phyloP scores from a whole-genome alignment of 1,284 basidiomycete genomes.

The Ceratobasidium sp. region DNA sequence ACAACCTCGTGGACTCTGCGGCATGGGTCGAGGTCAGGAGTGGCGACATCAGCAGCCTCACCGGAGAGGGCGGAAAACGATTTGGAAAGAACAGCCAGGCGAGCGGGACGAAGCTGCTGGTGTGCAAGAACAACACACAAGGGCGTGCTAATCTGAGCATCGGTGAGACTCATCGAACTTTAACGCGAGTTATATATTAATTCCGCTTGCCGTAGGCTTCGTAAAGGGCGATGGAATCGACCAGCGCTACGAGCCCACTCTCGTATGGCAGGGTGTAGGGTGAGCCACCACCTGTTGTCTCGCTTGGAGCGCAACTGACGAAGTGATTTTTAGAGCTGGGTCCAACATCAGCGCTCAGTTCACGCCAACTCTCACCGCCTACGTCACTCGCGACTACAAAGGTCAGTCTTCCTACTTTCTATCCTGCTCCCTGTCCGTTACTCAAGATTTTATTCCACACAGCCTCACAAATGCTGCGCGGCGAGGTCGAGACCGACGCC shows the following conservation, averaged over 20 bases:
- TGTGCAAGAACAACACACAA: conserved; percentile 26
- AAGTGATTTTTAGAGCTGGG: conserved; percentile 13
- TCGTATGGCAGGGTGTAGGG: conserved; percentile 30
- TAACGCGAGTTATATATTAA: not conserved
- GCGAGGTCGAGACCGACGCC: conserved; percentile 22
- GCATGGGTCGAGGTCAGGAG: not conserved
- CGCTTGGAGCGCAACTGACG: not conserved
- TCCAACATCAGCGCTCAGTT: conserved; percentile 37
- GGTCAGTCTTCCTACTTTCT: not conserved
- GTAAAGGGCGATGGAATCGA: conserved; percentile 27
- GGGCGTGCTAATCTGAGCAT: conserved; percentile 23
- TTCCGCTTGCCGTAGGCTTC: not conserved
- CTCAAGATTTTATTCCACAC: not conserved
- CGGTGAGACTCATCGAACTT: not conserved
- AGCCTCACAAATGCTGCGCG: conserved; percentile 22
- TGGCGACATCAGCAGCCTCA: conserved; percentile 5
- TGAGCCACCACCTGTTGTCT: not conserved
- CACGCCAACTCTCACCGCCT: conserved; percentile 25
- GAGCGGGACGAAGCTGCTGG: conserved; percentile 6
- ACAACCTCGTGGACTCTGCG: conserved; percentile 25
- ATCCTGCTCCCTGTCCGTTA: not conserved
- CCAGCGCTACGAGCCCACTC: conserved; percentile 30
- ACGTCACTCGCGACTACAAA: conserved; percentile 29
- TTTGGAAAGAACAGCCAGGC: conserved; percentile 13
- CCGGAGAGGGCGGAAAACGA: not conserved